Evolutionary conservation across 768 basidiomycete species (phyloP).

Genomic region (Lenzites betulinus): DNA sequence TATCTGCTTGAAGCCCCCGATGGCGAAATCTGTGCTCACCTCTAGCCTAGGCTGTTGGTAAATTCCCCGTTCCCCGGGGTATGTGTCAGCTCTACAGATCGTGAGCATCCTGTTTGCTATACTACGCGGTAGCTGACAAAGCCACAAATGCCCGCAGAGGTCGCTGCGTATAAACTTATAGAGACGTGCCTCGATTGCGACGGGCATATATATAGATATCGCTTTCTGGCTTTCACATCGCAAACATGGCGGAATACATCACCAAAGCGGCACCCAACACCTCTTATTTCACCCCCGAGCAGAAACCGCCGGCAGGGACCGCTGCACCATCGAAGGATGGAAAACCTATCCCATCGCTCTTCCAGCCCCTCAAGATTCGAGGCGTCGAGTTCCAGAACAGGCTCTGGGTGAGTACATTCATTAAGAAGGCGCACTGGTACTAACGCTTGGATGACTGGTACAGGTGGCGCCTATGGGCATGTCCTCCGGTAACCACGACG

Average conservation of each 20-base stretch:
- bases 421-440: neutral
- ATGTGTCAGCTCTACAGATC: too few relatives aligned
- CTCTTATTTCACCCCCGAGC: conserved; percentile 50
- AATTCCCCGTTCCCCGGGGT: too few relatives aligned
- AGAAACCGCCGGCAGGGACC: conserved; percentile 45
- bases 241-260: neutral
- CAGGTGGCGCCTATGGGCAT: conserved; percentile 60
- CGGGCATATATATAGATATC: too few relatives aligned
- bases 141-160: too few relatives aligned
- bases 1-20: too few relatives aligned
- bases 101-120: too few relatives aligned
- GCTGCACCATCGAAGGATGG: conserved; percentile 15
- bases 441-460: neutral
- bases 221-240: neutral
- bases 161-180: too few relatives aligned
- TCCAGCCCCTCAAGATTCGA: conserved; percentile 52
- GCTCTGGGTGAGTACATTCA: conserved; percentile 21
- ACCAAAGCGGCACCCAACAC: conserved; percentile 37
- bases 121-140: too few relatives aligned
- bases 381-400: conserved; percentile 35
- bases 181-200: too few relatives aligned
- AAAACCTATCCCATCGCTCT: neutral
- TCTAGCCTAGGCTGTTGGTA: too few relatives aligned
- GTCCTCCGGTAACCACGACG: conserved; percentile 54
- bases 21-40: too few relatives aligned